Percentiles rank a stretch among this genome's conserved stretches.
These are phyloP conservation scores for Lentinula aciculospora DNA, from an alignment of 768 basidiomycete genomes.

Conservation along the genomic window DNA sequence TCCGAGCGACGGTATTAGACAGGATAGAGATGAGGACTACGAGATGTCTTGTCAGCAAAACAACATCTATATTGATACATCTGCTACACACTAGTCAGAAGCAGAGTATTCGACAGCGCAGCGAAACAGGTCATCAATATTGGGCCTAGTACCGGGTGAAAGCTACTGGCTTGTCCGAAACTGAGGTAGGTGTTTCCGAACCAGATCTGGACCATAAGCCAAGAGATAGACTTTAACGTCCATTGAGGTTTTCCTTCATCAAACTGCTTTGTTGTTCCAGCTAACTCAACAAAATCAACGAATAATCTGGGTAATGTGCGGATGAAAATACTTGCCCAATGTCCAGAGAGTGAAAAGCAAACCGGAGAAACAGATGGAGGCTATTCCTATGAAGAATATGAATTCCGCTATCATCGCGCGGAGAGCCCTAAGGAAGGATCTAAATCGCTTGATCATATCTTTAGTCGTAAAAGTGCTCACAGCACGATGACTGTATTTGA, in stretches of 20 bases:
- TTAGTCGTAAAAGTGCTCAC: slow-evolving; percentile 33
- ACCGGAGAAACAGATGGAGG: slow-evolving; percentile 78
- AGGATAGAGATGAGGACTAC: slow-evolving; percentile 84
- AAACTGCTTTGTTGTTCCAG: slow-evolving; percentile 16
- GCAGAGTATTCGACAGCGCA: slow-evolving; percentile 70
- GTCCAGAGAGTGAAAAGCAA: slow-evolving; percentile 51
- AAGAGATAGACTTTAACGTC: slow-evolving; percentile 53
- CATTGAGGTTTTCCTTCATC: slow-evolving; percentile 18
- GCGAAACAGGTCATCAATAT: slow-evolving; percentile 78
- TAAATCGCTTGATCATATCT: not conserved
- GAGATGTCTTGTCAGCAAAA: slow-evolving; percentile 4
- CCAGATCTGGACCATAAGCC: slow-evolving; percentile 87
- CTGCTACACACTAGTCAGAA: slow-evolving; percentile 66
- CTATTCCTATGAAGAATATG: slow-evolving; percentile 73
- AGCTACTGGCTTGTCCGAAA: slow-evolving; percentile 50
- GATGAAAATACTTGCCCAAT: slow-evolving; percentile 28
- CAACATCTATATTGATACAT: not conserved
- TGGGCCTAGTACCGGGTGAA: slow-evolving; percentile 70
- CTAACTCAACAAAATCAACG: not conserved
- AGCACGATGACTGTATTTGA: slow-evolving; percentile 75
- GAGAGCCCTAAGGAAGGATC: slow-evolving; percentile 44
- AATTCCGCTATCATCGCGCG: slow-evolving; percentile 82
- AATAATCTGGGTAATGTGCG: not conserved
- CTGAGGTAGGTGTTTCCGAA: slow-evolving; percentile 51
- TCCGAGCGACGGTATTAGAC: slow-evolving; percentile 83